These are phyloP conservation scores for Aristolochia contorta DNA, from an alignment of 164 flowering plant genomes.

Conservation along the genomic window DNA sequence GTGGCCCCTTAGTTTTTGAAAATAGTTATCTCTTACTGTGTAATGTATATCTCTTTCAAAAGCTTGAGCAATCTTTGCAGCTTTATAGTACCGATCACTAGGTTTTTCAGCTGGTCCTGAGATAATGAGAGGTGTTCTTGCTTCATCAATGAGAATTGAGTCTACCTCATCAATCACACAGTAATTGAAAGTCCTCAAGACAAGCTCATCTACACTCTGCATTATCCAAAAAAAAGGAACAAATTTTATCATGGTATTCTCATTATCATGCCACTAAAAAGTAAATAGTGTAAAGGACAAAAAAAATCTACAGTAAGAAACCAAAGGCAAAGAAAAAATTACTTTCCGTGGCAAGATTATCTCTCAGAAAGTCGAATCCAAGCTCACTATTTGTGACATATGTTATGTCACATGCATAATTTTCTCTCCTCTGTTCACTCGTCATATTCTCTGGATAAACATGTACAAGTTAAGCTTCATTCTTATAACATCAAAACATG, in stretches of 20 bases:
- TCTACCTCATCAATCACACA: slow-evolving; percentile 99
- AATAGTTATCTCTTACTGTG: slow-evolving; percentile 47
- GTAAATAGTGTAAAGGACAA: not conserved
- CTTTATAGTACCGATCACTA: slow-evolving; percentile 86
- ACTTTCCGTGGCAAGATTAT: slow-evolving; percentile 99
- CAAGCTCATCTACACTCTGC: slow-evolving; percentile 97
- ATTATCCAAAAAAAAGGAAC: not conserved
- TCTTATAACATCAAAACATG: too few relatives aligned
- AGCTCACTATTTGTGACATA: slow-evolving; percentile 99
- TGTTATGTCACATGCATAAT: slow-evolving; percentile 87
- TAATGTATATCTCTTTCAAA: slow-evolving; percentile 93
- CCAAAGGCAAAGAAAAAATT: slow-evolving; percentile 19
- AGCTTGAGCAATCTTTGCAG: slow-evolving; percentile 90
- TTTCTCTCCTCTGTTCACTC: slow-evolving; percentile 88
- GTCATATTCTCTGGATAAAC: slow-evolving; percentile 81
- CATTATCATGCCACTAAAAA: slow-evolving; percentile 1
- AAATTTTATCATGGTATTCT: slow-evolving; percentile 2
- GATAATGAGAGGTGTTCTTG: slow-evolving; percentile 96
- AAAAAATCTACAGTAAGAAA: not conserved
- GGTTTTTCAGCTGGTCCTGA: slow-evolving; percentile 99
- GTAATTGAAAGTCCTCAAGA: slow-evolving; percentile 70
- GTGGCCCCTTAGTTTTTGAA: not conserved
- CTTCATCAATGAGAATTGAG: slow-evolving; percentile 99
- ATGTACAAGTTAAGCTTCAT: too few relatives aligned
- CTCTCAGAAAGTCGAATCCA: slow-evolving; percentile 97